Evolutionary conservation across 805 yeast genomes (phyloP).

Genomic region (Ogataea wickerhamii): DNA sequence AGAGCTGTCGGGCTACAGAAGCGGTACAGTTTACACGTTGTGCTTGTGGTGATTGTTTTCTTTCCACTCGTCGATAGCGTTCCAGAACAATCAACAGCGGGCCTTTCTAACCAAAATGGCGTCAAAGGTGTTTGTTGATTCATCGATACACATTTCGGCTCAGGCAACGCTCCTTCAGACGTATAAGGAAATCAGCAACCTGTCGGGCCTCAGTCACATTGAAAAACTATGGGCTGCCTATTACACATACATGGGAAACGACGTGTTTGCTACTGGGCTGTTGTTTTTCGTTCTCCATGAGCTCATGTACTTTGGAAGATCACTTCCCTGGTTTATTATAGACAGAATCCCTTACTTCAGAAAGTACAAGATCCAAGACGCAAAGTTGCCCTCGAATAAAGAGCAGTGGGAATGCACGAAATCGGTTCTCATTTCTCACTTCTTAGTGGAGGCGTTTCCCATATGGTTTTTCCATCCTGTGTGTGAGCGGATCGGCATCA

Average conservation of each 20-base stretch:
- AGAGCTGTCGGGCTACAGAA: too few species aligned
- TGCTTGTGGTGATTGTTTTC: too few species aligned
- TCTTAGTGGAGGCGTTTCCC: conserved; percentile 91
- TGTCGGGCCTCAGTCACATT: conserved; percentile 39
- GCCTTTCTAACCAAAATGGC: too few species aligned
- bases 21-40: too few species aligned
- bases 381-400: conserved; percentile 69
- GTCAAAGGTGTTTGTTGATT: conserved; percentile 27
- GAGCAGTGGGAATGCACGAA: conserved; percentile 95
- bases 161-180: conserved; percentile 23
- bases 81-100: too few species aligned
- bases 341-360: conserved; percentile 84
- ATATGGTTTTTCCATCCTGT: conserved; percentile 97
- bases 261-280: conserved; percentile 86
- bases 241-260: conserved; percentile 82
- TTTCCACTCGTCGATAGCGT: too few species aligned
- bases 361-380: conserved; percentile 84
- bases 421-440: conserved; percentile 79
- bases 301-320: conserved; percentile 84
- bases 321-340: conserved; percentile 87
- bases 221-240: conserved; percentile 88
- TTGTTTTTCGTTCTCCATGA: conserved; percentile 83
- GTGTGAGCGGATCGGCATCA: conserved; percentile 76
- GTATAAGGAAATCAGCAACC: conserved; percentile 23
- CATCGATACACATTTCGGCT: conserved; percentile 20